Base-by-base conservation (phyloP, 768 basidiomycete species). In the Suillus subalutaceus region DNA sequence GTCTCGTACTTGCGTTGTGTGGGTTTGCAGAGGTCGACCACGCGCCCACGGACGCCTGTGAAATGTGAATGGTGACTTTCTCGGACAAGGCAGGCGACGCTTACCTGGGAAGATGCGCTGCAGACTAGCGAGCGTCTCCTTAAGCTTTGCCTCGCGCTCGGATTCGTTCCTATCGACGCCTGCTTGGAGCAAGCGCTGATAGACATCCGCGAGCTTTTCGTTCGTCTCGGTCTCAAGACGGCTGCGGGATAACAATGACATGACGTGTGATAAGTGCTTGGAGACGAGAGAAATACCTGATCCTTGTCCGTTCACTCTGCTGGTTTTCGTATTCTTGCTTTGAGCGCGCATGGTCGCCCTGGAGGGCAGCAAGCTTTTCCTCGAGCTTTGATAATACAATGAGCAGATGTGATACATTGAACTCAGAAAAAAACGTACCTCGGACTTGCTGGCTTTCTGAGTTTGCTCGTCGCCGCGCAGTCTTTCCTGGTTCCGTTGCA, bases 11-110 rank as follows among this genome's bases (percentile, higher is more conserved):
- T 97, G 63, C 91, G 85, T 63, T 91, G 89, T 2, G 92, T 93
- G 6, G 97, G 97, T 74, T 97, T 95, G 81, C 97, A 99, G 8
- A 99, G 83, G 75, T 99, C 97, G 35, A 95, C 85, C 4, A 99
- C 88, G 20, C 97, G 88, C 1, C 97, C 97, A 18, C 94, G 88
- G 5, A 99, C 96, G 70, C 96, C 94, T 93, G 62, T 0, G 30
- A 32, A 44, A 46, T 26, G 23, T 64, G 32, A 64, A 41, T 30
- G 30, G 8, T 60, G 43, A 64, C 52, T 62, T 35, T 35, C 53
- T 20, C 32, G 16, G 16, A 66, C 13, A 60, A 15, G 15, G 30
- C 4, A 10, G 13, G 38, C 2, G 23, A 35, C 32, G 32, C 77
- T 9, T 62, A 91, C 94, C 94, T 52, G 94, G 93, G 79, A 98